Evolutionary conservation across 805 yeast species (phyloP).

Genomic region (Ogataea minuta): DNA sequence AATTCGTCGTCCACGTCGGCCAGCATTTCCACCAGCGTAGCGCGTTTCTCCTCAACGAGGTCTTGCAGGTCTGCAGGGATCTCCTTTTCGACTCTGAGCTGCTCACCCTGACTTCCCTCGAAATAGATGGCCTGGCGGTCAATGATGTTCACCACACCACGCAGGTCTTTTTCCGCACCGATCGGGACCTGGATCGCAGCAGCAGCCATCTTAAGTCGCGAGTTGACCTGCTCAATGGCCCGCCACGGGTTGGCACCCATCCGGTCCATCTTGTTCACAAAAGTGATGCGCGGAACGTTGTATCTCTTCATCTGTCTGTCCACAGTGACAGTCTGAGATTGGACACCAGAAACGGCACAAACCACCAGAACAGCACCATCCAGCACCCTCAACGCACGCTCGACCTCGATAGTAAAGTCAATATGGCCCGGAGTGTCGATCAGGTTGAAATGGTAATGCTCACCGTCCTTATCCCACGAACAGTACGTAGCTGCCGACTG

Average conservation of each 20-base stretch:
- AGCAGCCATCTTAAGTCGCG: constrained; percentile 86
- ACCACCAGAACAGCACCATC: constrained; percentile 99
- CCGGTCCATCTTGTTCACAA: constrained; percentile 97
- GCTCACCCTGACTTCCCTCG: constrained; percentile 89
- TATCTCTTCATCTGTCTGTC: constrained; percentile 99
- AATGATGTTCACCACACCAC: constrained; percentile 90
- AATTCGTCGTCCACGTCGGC: constrained; percentile 99
- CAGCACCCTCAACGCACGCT: constrained; percentile 94
- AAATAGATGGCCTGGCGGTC: constrained; percentile 84
- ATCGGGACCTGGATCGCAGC: constrained; percentile 98
- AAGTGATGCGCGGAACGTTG: constrained; percentile 94
- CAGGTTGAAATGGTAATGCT: constrained; percentile 81
- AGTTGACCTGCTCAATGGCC: constrained; percentile 87
- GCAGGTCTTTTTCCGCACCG: constrained; percentile 82
- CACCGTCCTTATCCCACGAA: constrained; percentile 79
- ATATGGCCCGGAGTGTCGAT: constrained; percentile 99
- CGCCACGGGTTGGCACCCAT: constrained; percentile 98
- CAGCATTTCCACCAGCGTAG: constrained; percentile 80
- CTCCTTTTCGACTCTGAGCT: constrained; percentile 52
- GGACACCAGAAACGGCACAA: constrained; percentile 98
- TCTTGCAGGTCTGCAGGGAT: constrained; percentile 80
- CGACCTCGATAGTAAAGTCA: constrained; percentile 98
- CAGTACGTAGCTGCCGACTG: constrained; percentile 99
- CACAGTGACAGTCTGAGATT: constrained; percentile 97
- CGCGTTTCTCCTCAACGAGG: constrained; percentile 87